These are phyloP conservation scores for Carex arenaria DNA, from an alignment of 202 grass and related monocot species.

Conservation along the genomic window DNA sequence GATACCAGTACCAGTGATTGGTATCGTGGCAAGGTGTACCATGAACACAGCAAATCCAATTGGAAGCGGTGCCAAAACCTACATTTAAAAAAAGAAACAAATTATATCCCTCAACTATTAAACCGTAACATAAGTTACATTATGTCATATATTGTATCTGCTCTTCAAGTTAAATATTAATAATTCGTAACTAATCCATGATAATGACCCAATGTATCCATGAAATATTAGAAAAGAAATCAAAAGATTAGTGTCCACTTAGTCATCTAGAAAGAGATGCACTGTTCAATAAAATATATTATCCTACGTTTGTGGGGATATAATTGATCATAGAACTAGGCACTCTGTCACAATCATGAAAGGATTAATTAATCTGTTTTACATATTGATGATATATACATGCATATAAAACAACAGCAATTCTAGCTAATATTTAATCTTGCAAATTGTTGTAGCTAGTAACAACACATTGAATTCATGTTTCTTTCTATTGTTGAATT, in stretches of 20 bases:
- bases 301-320: neutral
- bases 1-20: constrained; percentile 58
- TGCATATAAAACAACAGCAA: neutral
- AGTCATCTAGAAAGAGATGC: neutral
- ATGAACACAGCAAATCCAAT: constrained; percentile 68
- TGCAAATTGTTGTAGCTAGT: neutral
- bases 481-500: neutral
- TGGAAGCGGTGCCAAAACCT: constrained; percentile 53
- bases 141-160: neutral
- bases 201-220: neutral
- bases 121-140: neutral
- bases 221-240: neutral
- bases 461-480: neutral
- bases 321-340: neutral
- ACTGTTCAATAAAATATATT: constrained; percentile 2
- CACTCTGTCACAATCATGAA: constrained; percentile 8
- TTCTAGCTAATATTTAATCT: neutral
- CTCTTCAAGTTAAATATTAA: neutral
- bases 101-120: neutral
- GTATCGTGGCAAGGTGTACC: constrained; percentile 66
- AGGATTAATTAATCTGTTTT: neutral
- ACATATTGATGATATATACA: neutral
- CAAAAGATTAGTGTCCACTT: neutral
- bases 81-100: neutral
- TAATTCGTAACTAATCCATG: neutral